These are phyloP conservation scores for Cryphonectria parasitica DNA, from an alignment of 2,329 filamentous ascomycete species.

Conservation along the genomic window DNA sequence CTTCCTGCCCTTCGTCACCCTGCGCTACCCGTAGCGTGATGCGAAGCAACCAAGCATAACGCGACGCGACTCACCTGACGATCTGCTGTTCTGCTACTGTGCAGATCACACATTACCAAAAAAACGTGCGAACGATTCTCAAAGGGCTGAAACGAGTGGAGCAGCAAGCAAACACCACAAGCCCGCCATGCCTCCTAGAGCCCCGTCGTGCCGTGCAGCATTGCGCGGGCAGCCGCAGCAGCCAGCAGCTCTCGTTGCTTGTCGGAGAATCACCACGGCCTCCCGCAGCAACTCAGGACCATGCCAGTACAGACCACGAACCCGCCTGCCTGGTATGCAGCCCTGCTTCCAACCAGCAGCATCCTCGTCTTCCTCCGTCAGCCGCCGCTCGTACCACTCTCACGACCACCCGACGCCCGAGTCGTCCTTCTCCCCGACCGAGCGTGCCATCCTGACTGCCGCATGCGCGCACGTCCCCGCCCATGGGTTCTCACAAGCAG, in stretches of 20 bases:
- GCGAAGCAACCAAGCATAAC: constrained; percentile 1
- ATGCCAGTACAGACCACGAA: neutral
- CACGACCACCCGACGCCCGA: constrained; percentile 67
- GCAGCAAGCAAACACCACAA: constrained; percentile 1
- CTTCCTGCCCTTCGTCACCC: neutral
- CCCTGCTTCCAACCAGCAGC: constrained; percentile 21
- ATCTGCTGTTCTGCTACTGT: constrained; percentile 7
- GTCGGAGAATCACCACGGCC: neutral
- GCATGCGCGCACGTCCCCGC: constrained; percentile 77
- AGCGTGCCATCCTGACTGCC: constrained; percentile 79
- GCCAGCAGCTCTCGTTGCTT: neutral
- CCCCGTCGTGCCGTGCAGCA: constrained; percentile 19
- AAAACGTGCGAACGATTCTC: neutral
- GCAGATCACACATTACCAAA: neutral
- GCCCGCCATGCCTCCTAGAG: constrained; percentile 18
- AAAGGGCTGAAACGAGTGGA: neutral
- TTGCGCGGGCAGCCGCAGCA: constrained; percentile 1
- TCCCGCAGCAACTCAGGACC: constrained; percentile 4
- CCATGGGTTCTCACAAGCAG: constrained; percentile 77
- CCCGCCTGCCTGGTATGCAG: neutral
- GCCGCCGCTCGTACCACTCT: constrained; percentile 67
- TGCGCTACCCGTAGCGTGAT: constrained; percentile 4
- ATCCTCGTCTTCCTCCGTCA: constrained; percentile 16
- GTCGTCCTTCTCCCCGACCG: constrained; percentile 66
- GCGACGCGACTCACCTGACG: constrained; percentile 8